Conservation (phyloP, 495 filamentous ascomycete genomes). For the Alectoria sarmentosa region DNA sequence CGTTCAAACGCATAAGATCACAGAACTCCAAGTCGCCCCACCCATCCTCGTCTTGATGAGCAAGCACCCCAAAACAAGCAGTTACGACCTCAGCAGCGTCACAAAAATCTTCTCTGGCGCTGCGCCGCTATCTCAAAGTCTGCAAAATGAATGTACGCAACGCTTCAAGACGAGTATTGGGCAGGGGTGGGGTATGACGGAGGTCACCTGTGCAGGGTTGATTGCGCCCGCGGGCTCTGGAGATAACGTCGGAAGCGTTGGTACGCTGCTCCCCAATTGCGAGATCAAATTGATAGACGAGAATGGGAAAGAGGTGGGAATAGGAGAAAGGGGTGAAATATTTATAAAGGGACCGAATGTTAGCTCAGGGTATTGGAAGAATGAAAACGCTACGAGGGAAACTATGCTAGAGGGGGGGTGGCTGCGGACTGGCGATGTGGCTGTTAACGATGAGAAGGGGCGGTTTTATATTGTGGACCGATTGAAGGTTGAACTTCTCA, state of each 20-base stretch:
- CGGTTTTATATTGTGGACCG: slow-evolving; percentile 43
- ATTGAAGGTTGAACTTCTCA: slow-evolving; percentile 30
- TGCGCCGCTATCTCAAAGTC: slow-evolving; percentile 74
- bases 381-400: slow-evolving; percentile 36
- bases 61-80: slow-evolving; percentile 67
- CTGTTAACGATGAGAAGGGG: slow-evolving; percentile 26
- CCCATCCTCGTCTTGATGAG: slow-evolving; percentile 74
- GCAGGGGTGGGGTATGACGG: slow-evolving; percentile 85
- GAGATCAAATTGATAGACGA: slow-evolving; percentile 30
- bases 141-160: slow-evolving; percentile 67
- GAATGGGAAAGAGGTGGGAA: slow-evolving; percentile 18
- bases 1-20: slow-evolving; percentile 67
- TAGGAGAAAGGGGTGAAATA: slow-evolving; percentile 33
- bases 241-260: slow-evolving; percentile 20
- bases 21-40: slow-evolving; percentile 75
- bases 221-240: background rate
- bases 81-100: slow-evolving; percentile 76
- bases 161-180: slow-evolving; percentile 64
- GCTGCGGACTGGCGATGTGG: slow-evolving; percentile 42
- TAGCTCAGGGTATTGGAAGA: slow-evolving; percentile 37
- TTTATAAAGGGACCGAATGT: slow-evolving; percentile 36
- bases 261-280: slow-evolving; percentile 34
- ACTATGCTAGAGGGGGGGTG: slow-evolving; percentile 36
- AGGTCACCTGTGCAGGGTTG: slow-evolving; percentile 42
- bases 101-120: slow-evolving; percentile 83